A percentile compares a stretch with the other conserved stretches of the same genome.
These are phyloP conservation scores for Dactylellina cionopaga DNA, from an alignment of 2,329 filamentous ascomycete genomes.

Conservation along the genomic window DNA sequence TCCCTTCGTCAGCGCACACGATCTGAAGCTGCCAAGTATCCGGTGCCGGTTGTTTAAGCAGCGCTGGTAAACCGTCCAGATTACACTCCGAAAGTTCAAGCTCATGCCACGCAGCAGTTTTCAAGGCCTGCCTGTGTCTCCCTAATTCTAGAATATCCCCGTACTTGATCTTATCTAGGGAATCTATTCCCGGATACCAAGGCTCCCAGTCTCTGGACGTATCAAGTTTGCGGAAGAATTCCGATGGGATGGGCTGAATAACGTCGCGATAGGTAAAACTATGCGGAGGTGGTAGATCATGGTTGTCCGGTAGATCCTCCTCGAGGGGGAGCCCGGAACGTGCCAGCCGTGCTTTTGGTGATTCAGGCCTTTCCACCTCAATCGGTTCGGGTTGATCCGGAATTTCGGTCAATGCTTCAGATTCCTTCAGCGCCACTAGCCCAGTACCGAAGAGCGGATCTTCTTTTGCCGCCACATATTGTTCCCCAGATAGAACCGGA, in stretches of 20 bases:
- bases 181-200: constrained; percentile 49
- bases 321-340: constrained; percentile 38
- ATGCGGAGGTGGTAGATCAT: constrained; percentile 10
- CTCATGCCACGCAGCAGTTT: constrained; percentile 29
- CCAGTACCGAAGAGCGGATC: background rate
- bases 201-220: constrained; percentile 17
- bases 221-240: constrained; percentile 44
- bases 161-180: constrained; percentile 35
- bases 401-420: background rate
- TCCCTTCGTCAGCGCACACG: constrained; percentile 38
- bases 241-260: constrained; percentile 24
- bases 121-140: constrained; percentile 26
- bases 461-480: background rate
- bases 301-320: constrained; percentile 21
- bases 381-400: constrained; percentile 5
- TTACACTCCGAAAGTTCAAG: constrained; percentile 38
- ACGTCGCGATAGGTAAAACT: constrained; percentile 31
- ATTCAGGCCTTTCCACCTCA: constrained; percentile 22
- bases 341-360: constrained; percentile 19
- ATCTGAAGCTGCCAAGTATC: constrained; percentile 46
- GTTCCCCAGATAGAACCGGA: background rate
- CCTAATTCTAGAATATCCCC: constrained; percentile 30
- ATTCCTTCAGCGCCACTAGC: background rate
- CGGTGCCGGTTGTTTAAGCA: constrained; percentile 24
- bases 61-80: constrained; percentile 26